Conservation (phyloP, 2,329 filamentous ascomycete genomes). For the Metarhizium guizhouense region DNA sequence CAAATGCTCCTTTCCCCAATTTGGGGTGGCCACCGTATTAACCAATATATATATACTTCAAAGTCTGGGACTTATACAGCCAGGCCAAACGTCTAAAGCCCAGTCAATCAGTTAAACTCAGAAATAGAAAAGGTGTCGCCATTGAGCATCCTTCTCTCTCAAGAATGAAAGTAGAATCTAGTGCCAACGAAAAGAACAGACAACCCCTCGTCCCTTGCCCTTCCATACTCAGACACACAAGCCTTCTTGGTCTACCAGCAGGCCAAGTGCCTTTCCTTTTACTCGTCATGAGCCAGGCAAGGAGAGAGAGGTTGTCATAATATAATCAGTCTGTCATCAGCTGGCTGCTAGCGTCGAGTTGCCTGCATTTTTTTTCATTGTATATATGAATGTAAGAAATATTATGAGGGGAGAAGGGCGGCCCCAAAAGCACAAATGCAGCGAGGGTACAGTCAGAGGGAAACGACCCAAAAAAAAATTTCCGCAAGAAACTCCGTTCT, state of each 20-base stretch:
- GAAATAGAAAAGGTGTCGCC: too few relatives aligned
- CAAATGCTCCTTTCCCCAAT: neutral
- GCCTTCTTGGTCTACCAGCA: too few relatives aligned
- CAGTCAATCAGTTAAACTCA: neutral
- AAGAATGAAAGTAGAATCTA: neutral
- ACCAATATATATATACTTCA: neutral
- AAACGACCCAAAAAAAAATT: neutral
- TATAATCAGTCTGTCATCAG: too few relatives aligned
- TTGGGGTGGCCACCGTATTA: neutral
- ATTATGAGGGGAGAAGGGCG: neutral
- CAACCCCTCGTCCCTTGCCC: neutral
- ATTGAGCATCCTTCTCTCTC: too few relatives aligned
- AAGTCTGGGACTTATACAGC: neutral
- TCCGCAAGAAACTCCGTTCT: neutral
- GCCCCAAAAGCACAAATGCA: neutral
- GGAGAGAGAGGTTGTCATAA: too few relatives aligned
- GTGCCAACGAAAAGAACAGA: neutral
- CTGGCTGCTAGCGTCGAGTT: too few relatives aligned
- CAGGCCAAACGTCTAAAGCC: neutral
- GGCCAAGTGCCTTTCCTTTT: too few relatives aligned
- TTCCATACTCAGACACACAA: neutral
- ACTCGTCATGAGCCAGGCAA: too few relatives aligned
- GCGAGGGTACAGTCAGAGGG: neutral
- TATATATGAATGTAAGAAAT: neutral
- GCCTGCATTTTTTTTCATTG: too few relatives aligned